Evolutionary conservation across 1,139 yeast species (phyloP).

Genomic region (Nakaseomyces sp.): DNA sequence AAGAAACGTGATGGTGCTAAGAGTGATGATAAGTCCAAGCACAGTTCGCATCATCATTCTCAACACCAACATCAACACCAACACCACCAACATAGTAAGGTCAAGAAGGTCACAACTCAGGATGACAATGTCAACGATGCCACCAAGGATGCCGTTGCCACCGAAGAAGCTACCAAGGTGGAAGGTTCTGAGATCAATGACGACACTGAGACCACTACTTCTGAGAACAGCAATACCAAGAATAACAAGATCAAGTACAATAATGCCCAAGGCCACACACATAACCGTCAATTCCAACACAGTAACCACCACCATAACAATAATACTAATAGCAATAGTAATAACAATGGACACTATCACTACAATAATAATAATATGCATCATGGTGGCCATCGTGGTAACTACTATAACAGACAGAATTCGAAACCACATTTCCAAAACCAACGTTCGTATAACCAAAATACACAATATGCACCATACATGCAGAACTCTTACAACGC

Average conservation of each 20-base stretch:
- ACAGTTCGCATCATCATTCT: not conserved
- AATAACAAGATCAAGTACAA: not conserved
- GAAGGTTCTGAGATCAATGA: not conserved
- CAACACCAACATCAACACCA: constrained; percentile 9
- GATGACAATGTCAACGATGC: not conserved
- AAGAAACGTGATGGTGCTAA: constrained; percentile 1
- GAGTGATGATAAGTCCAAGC: not conserved
- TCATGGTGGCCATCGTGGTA: not conserved
- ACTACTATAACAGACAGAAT: not conserved
- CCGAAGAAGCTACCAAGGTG: not conserved
- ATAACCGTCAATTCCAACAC: constrained; percentile 8
- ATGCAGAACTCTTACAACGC: constrained; percentile 5
- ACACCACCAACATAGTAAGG: constrained; percentile 7
- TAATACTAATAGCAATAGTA: constrained; percentile 6
- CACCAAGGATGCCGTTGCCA: not conserved
- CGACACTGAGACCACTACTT: not conserved
- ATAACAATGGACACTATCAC: constrained; percentile 12
- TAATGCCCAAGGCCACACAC: not conserved
- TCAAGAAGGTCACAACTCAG: not conserved
- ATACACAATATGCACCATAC: constrained; percentile 7
- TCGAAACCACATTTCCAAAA: constrained; percentile 8
- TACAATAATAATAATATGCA: not conserved
- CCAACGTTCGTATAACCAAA: constrained; percentile 10
- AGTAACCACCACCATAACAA: not conserved
- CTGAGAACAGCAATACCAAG: not conserved